Evolutionary conservation across 1,284 basidiomycete species (phyloP), one percentile per base, ranked within the genome.

Genomic region (Melampsora americana): DNA sequence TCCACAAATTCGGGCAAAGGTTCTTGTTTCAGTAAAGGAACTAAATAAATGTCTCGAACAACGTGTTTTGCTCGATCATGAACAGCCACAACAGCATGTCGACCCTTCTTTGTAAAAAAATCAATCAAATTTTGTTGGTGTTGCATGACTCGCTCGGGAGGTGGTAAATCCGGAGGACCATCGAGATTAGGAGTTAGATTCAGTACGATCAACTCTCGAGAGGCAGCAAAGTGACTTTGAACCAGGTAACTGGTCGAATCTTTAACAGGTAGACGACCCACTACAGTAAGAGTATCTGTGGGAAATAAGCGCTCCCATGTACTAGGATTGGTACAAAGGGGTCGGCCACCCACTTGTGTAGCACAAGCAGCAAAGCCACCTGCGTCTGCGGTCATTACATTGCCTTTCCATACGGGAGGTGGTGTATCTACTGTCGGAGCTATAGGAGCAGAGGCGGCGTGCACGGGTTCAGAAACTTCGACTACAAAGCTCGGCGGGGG

Each of bases 31-130:
- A 87, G 85, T 6, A 96, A 83, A 0, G 94, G 94, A 26, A 95
- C 87, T 77, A 95, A 87, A 81, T 97, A 97, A 44, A 95, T 84
- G 82, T 97, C 94, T 78, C 90, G 89, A 39, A 92, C 91, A 61
- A 78, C 50, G 26, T 76, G 69, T 46, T 76, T 77, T 6, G 79
- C 56, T 71, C 79, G 78, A 32, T 77, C 71, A 23, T 78, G 62
- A 16, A 80, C 78, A n/a, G 79, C 77, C 23, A 80, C 77, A 32
- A 82, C 81, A 20, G 81, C 81, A 60, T 79, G 77, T 9, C 81
- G 79, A 35, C 80, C 79, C 48, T 78, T 80, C 35, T 79, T 75
- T 39, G 78, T 53, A 70, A 80, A 80, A 32, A 78, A 74, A 28
- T 80, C 77, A 72, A 80, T 64, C 28, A 81, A 66, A 77, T 80